Base-by-base conservation (phyloP, 1,284 basidiomycete species). In the Ceratobasidium sp. region DNA sequence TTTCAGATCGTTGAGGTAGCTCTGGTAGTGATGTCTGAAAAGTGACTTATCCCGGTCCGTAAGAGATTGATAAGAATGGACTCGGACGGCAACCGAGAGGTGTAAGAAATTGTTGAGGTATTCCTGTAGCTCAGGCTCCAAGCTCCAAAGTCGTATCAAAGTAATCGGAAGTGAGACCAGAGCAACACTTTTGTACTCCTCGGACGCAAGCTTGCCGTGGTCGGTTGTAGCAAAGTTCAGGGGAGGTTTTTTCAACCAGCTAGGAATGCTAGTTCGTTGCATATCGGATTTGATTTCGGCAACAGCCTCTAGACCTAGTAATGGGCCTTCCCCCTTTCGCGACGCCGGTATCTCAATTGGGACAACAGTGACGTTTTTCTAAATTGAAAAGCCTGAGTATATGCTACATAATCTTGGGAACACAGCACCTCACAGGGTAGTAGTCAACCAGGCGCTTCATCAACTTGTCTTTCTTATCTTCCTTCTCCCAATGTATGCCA, bases 91-190 rank as follows among this genome's bases (percentile, higher is more conserved):
- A 3, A 75, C 20, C 4, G 61, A 28, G 1, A 80, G 60, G 28
- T 73, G 42, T 1, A 80, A 10, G 18, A 78, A 66, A 26, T 77
- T 7, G 5, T 66, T 49, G 7, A 80, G 61, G 9, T 40, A 40
- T 12, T 42, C 40, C 28, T 10, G 33, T 9, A 40, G 7, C 6
- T 13, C 20, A 6, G 12, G 13, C 7, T 23, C 5, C 10, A 9
- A 46, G 23, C 15, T 28, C 77, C 79, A 76, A 44, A 78, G 20
- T 0, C 63, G 53, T 26, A 80, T 68, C 7, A 80, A 33, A 5
- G 81, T 73, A n/a, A 81, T 77, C 7, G 68, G 71, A 10, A 81
- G 40, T 26, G 80, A 77, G 2, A 81, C 75, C 6, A 76, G 75
- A 3, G 67, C 51, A 10, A 79, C 10, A 4, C 61, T 69, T 20